phyloP scores from a whole-genome alignment of 345 rosid species.

The Rubroshorea leprosula region DNA sequence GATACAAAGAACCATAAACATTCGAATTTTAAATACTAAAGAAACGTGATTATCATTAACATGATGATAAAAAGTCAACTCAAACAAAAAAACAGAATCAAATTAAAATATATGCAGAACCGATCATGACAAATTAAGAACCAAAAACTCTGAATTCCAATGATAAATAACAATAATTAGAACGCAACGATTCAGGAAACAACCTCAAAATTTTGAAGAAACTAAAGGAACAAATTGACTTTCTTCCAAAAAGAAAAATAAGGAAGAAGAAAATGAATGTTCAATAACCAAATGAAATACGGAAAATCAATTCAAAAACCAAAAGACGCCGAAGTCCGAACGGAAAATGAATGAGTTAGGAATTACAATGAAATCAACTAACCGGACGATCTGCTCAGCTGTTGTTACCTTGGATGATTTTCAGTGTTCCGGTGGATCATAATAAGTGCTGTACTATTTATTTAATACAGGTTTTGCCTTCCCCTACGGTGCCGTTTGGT shows the following conservation, averaged over 20 bases:
- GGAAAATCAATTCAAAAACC: not conserved
- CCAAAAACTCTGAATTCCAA: not conserved
- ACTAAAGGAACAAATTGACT: too few relatives aligned
- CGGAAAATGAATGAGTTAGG: not conserved
- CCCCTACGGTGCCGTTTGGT: not conserved
- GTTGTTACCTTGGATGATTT: not conserved
- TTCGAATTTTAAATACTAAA: too few relatives aligned
- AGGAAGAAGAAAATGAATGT: too few relatives aligned
- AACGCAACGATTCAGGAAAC: not conserved
- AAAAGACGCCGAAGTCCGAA: not conserved
- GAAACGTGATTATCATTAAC: too few relatives aligned
- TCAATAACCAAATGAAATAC: not conserved
- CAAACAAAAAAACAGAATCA: not conserved
- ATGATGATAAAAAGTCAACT: too few relatives aligned
- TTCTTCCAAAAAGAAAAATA: too few relatives aligned
- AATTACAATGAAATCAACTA: not conserved
- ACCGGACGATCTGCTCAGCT: not conserved
- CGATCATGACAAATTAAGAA: not conserved
- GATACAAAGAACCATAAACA: not conserved
- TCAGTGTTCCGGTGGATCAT: not conserved
- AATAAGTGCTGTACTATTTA: not conserved
- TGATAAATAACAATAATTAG: not conserved
- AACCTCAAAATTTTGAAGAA: too few relatives aligned
- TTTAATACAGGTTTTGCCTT: constrained; percentile 2
- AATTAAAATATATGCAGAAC: too few relatives aligned